Conservation (phyloP, 2,329 filamentous ascomycete species). For the Ophiobolus disseminans region DNA sequence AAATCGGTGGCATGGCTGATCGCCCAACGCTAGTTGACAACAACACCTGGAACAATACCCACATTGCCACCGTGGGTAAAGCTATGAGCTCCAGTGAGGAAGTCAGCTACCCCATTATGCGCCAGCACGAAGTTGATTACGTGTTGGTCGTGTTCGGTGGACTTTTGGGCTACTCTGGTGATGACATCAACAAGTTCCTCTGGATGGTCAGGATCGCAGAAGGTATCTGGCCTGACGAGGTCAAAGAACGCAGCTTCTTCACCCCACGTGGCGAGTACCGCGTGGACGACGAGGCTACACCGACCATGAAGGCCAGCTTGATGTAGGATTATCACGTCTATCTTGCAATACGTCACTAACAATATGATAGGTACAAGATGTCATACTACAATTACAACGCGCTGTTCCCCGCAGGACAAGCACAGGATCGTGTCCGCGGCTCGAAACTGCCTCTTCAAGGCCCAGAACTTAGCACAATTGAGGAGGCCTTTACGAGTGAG, state of each 20-base stretch:
- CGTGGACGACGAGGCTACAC: conserved; percentile 90
- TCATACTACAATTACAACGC: conserved; percentile 97
- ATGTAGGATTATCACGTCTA: conserved; percentile 70
- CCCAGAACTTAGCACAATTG: conserved; percentile 84
- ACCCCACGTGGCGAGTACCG: conserved; percentile 92
- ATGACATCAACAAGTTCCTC: conserved; percentile 99
- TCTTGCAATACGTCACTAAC: conserved; percentile 30
- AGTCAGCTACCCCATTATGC: conserved; percentile 98
- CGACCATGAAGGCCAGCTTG: conserved; percentile 98
- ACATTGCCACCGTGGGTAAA: conserved; percentile 98
- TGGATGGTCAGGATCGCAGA: conserved; percentile 99
- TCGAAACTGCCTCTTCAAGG: conserved; percentile 80
- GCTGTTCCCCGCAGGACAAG: conserved; percentile 91
- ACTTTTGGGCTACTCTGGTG: conserved; percentile 93
- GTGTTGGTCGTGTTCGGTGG: conserved; percentile 97
- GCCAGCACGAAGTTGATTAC: conserved; percentile 98
- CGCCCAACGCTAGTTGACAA: conserved; percentile 97
- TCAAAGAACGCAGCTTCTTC: conserved; percentile 97
- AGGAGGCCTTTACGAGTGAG: conserved; percentile 98
- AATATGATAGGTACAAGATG: conserved; percentile 90
- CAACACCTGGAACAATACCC: conserved; percentile 99
- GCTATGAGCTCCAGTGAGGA: conserved; percentile 98
- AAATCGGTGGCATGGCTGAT: conserved; percentile 99
- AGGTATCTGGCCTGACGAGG: conserved; percentile 99
- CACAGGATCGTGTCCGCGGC: conserved; percentile 85